These are phyloP conservation scores for Arthroderma sp. DNA, from an alignment of 2,329 filamentous ascomycete species.

Conservation along the genomic window DNA sequence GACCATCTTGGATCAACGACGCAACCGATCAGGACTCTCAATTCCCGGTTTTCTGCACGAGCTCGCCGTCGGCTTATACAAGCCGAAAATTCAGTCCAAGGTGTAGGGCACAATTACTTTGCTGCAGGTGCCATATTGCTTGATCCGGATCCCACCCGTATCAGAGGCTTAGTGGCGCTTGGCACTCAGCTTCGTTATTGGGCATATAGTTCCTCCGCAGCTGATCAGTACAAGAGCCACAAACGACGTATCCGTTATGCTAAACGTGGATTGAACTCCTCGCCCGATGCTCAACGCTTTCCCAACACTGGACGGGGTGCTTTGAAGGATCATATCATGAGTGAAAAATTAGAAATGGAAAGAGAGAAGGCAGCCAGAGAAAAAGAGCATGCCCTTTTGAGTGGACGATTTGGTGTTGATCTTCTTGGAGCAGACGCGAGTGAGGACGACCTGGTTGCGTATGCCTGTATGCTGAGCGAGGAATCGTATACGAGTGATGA, in stretches of 20 bases:
- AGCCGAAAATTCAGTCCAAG: slow-evolving; percentile 52
- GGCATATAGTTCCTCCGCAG: slow-evolving; percentile 74
- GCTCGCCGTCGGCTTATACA: slow-evolving; percentile 63
- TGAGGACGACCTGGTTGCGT: slow-evolving; percentile 51
- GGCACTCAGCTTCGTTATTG: slow-evolving; percentile 83
- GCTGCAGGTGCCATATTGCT: slow-evolving; percentile 73
- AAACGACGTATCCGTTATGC: slow-evolving; percentile 68
- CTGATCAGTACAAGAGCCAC: slow-evolving; percentile 57
- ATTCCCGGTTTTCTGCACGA: slow-evolving; percentile 69
- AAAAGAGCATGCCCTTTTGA: slow-evolving; percentile 57
- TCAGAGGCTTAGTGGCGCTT: slow-evolving; percentile 76
- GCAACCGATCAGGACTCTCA: slow-evolving; percentile 71
- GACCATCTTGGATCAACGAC: slow-evolving; percentile 75
- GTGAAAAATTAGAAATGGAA: slow-evolving; percentile 70
- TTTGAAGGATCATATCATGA: slow-evolving; percentile 68
- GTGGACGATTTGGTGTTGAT: slow-evolving; percentile 71
- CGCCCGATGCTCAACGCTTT: slow-evolving; percentile 41
- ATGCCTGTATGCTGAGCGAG: slow-evolving; percentile 49
- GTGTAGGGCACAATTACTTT: slow-evolving; percentile 61
- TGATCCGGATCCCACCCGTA: slow-evolving; percentile 71
- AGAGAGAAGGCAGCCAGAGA: slow-evolving; percentile 54
- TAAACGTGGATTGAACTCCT: slow-evolving; percentile 48
- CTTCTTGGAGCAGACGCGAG: slow-evolving; percentile 44
- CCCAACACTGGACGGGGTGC: slow-evolving; percentile 52
- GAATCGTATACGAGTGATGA: slow-evolving; percentile 42